These are phyloP conservation scores for Mycena chlorophos DNA, from an alignment of 768 basidiomycete genomes.

Conservation along the genomic window DNA sequence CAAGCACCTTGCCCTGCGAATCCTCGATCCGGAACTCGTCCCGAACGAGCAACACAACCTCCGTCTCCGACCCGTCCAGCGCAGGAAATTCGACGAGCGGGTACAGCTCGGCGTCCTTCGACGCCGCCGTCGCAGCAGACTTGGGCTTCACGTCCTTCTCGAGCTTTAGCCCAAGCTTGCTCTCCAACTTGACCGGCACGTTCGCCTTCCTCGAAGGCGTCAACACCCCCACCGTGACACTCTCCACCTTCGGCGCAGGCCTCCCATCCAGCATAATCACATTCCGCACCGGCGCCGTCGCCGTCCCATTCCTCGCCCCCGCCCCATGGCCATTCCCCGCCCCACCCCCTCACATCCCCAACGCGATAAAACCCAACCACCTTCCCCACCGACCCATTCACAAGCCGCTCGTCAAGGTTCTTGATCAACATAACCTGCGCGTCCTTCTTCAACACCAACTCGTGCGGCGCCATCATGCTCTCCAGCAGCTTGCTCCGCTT, in stretches of 20 bases:
- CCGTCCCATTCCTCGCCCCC: slow-evolving; percentile 24
- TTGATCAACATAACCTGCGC: slow-evolving; percentile 75
- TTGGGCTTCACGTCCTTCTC: slow-evolving; percentile 26
- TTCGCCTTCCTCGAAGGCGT: slow-evolving; percentile 38
- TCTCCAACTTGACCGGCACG: slow-evolving; percentile 25
- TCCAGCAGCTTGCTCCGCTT: slow-evolving; percentile 55
- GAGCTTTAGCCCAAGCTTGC: slow-evolving; percentile 27
- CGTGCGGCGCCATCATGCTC: slow-evolving; percentile 60
- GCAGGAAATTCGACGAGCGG: slow-evolving; percentile 49
- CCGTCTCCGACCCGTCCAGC: slow-evolving; percentile 31
- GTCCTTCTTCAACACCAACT: slow-evolving; percentile 54
- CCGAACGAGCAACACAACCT: slow-evolving; percentile 48
- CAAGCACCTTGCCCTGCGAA: slow-evolving; percentile 49
- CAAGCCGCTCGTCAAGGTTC: slow-evolving; percentile 71
- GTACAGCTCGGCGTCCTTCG: slow-evolving; percentile 42
- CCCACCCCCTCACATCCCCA: slow-evolving; percentile 16
- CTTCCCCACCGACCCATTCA: slow-evolving; percentile 77
- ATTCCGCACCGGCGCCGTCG: slow-evolving; percentile 23
- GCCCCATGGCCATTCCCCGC: slow-evolving; percentile 9
- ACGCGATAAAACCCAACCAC: slow-evolving; percentile 55
- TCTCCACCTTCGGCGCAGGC: slow-evolving; percentile 45
- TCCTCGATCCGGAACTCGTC: slow-evolving; percentile 58
- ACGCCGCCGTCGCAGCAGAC: slow-evolving; percentile 23
- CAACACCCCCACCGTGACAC: slow-evolving; percentile 47
- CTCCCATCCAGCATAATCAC: slow-evolving; percentile 43